Evolutionary conservation across 179 eudicot genomes (phyloP), one percentile per base, ranked within the genome.

Genomic region (Silene coronaria): DNA sequence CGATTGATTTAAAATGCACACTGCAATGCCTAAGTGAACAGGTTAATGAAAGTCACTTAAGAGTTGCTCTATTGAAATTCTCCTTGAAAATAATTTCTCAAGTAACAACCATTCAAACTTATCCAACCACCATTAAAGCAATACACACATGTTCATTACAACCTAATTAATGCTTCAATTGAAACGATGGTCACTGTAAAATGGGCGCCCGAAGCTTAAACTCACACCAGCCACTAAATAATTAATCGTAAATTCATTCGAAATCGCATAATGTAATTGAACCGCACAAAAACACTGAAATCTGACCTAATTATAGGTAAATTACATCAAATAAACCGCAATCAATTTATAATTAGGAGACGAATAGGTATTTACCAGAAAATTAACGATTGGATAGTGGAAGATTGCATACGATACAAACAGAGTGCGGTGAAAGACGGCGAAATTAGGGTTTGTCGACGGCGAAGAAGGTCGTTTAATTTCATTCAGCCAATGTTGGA

Each of bases 391-490:
- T 63, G 46, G 38, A 32, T 51, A 53, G 55, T 22, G 10, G 10
- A 24, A 0, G 34, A 68, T 3, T 19, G 34, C 9, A 16, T 38
- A 65, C 32, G 69, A 28, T 28, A 63, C 19, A 26, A 63, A 28
- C 19, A 63, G 62, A 45, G 3, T 16, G 6, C 6, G 61, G 23
- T 42, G 70, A 42, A 4, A 24, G 76, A 57, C 45, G 77, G 63
- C 51, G 71, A 60, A 64, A n/a, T 17, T 75, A 75, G 78, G 78
- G 78, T 66, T 75, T 75, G 77, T 19, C 71, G 77, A 21, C 71
- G 34, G 71, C 17, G 60, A 21, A 69, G 6, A 46, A 6, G 59
- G 73, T 46, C 5, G 58, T 42, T 42, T 42, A 42, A 42, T 65
- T 65, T 65, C 16, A 30, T 65, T 32, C 69, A n/a, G 16, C 19